Percentiles rank a stretch among this genome's conserved stretches.
These are phyloP conservation scores for Sugiyamaella pinicola DNA, from an alignment of 1,139 yeast genomes.

Conservation along the genomic window DNA sequence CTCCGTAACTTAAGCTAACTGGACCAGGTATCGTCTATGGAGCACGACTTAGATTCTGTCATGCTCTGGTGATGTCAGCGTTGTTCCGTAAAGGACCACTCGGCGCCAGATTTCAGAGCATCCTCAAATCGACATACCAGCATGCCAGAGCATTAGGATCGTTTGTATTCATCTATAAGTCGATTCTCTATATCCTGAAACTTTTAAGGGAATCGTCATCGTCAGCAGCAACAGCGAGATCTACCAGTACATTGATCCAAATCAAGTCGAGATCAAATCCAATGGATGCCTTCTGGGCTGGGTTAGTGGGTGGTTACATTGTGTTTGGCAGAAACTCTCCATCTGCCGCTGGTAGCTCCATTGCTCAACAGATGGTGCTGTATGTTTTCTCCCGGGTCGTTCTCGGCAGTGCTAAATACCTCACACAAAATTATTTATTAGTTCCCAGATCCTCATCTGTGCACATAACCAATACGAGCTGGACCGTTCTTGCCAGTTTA, in stretches of 20 bases:
- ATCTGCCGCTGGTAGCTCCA: slow-evolving; percentile 37
- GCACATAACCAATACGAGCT: slow-evolving; percentile 44
- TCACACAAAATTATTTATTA: slow-evolving; percentile 20
- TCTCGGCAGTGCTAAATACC: slow-evolving; percentile 52
- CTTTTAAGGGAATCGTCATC: slow-evolving; percentile 23
- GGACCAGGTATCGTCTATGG: slow-evolving; percentile 63
- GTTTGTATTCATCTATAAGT: slow-evolving; percentile 66
- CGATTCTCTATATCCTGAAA: slow-evolving; percentile 39
- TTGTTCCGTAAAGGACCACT: slow-evolving; percentile 51
- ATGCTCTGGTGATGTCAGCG: slow-evolving; percentile 66
- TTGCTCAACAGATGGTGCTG: slow-evolving; percentile 58
- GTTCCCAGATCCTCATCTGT: slow-evolving; percentile 17
- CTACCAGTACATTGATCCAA: slow-evolving; percentile 30
- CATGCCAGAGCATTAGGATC: slow-evolving; percentile 70
- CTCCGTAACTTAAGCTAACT: background rate
- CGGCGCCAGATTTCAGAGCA: slow-evolving; percentile 51
- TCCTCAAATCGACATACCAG: slow-evolving; percentile 59
- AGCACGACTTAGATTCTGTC: slow-evolving; percentile 71
- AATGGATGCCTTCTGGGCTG: slow-evolving; percentile 58
- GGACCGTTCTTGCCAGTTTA: slow-evolving; percentile 68
- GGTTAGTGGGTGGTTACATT: slow-evolving; percentile 62
- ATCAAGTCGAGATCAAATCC: slow-evolving; percentile 33
- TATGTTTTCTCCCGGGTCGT: slow-evolving; percentile 63
- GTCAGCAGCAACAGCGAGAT: background rate
- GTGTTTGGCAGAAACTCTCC: slow-evolving; percentile 60